Percentiles rank a stretch among this genome's conserved stretches.
phyloP scores from a whole-genome alignment of 2,329 filamentous ascomycete genomes.

The Fusarium piperis region DNA sequence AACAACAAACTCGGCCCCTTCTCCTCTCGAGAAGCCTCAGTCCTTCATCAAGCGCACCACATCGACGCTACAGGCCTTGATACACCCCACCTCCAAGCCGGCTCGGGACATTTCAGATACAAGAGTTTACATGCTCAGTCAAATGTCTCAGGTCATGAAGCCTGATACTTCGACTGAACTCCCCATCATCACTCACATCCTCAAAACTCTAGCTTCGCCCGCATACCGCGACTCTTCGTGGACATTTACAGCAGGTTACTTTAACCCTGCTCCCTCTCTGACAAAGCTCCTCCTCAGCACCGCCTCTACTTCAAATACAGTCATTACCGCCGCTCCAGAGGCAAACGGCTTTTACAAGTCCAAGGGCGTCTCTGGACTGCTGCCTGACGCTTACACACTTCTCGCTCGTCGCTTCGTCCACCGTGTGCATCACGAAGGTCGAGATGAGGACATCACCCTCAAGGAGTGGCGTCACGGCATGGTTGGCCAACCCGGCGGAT shows the following conservation, averaged over 20 bases:
- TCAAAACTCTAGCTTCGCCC: constrained; percentile 72
- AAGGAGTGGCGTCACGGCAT: constrained; percentile 90
- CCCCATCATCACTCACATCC: constrained; percentile 78
- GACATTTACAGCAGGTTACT: constrained; percentile 98
- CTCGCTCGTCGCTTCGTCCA: constrained; percentile 84
- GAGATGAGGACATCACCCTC: constrained; percentile 70
- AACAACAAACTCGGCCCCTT: constrained; percentile 74
- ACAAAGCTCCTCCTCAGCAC: constrained; percentile 82
- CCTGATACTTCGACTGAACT: constrained; percentile 89
- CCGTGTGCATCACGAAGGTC: constrained; percentile 57
- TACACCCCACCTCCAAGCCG: constrained; percentile 53
- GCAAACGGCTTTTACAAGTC: constrained; percentile 97
- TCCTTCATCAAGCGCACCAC: constrained; percentile 77
- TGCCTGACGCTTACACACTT: constrained; percentile 92
- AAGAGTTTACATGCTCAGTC: constrained; percentile 84
- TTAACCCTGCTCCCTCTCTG: constrained; percentile 91
- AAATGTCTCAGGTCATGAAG: constrained; percentile 85
- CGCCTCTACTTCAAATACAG: constrained; percentile 74
- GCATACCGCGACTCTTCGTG: constrained; percentile 77
- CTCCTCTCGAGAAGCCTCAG: constrained; percentile 75
- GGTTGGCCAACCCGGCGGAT: constrained; percentile 82
- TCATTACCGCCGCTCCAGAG: constrained; percentile 91
- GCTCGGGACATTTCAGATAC: constrained; percentile 62
- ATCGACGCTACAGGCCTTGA: constrained; percentile 70
- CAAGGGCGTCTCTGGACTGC: constrained; percentile 85